These are phyloP conservation scores for Kuraishia floccosa DNA, from an alignment of 805 yeast species.

Conservation along the genomic window DNA sequence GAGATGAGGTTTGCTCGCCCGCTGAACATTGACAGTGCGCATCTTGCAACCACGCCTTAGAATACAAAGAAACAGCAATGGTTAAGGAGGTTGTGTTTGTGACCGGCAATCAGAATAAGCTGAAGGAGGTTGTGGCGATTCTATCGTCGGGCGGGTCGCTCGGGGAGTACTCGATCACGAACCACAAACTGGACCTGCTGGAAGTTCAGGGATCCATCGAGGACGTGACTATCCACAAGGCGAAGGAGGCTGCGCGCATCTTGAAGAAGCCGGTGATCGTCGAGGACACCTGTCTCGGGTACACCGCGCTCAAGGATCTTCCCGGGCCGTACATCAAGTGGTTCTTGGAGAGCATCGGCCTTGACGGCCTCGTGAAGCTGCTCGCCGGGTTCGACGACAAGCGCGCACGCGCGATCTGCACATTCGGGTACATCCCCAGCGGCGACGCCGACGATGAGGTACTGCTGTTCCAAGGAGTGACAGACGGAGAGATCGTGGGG, in stretches of 20 bases:
- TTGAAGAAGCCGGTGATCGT: conserved; percentile 79
- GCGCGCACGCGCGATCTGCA: conserved; percentile 79
- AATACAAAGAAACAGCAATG: background rate
- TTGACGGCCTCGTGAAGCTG: conserved; percentile 68
- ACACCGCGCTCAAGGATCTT: conserved; percentile 62
- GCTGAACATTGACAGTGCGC: background rate
- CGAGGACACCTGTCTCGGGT: conserved; percentile 89
- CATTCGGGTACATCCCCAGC: conserved; percentile 88
- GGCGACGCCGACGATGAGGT: conserved; percentile 69
- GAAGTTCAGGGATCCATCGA: conserved; percentile 87
- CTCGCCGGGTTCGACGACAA: conserved; percentile 75
- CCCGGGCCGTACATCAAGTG: conserved; percentile 97
- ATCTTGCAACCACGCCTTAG: background rate
- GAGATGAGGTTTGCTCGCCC: background rate
- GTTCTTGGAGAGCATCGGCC: conserved; percentile 73
- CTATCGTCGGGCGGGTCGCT: conserved; percentile 35
- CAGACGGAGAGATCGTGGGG: conserved; percentile 70
- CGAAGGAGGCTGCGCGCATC: conserved; percentile 69
- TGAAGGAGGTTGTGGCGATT: conserved; percentile 74
- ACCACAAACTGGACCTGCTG: conserved; percentile 66
- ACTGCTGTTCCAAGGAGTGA: conserved; percentile 74
- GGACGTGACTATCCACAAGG: conserved; percentile 74
- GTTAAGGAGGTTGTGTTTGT: conserved; percentile 18
- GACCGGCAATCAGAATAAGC: conserved; percentile 83
- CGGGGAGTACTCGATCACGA: conserved; percentile 42